These are phyloP conservation scores for Globisporangium nodosum DNA, from an alignment of 352 stramenopile genomes.

Conservation along the genomic window DNA sequence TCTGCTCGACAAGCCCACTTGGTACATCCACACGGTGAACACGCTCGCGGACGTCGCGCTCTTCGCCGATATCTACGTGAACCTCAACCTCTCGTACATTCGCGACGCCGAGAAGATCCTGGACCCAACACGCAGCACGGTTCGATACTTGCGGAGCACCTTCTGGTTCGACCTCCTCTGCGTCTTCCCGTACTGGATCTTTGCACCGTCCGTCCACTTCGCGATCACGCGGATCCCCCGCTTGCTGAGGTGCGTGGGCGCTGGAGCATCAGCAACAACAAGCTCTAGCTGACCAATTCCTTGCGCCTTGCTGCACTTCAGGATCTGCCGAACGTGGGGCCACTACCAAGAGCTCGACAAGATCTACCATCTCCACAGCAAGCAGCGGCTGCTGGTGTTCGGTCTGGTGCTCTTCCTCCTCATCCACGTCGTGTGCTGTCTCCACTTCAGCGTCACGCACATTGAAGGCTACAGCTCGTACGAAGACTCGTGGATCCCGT, in stretches of 20 bases:
- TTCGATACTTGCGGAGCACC: slow-evolving; percentile 24
- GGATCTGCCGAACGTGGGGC: slow-evolving; percentile 16
- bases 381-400: slow-evolving; percentile 34
- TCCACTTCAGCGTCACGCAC: slow-evolving; percentile 33
- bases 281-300: background rate
- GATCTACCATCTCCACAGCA: slow-evolving; percentile 39
- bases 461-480: slow-evolving; percentile 24
- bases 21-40: slow-evolving; percentile 26
- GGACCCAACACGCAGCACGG: slow-evolving; percentile 29
- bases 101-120: slow-evolving; percentile 50
- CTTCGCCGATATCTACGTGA: slow-evolving; percentile 42
- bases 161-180: slow-evolving; percentile 45
- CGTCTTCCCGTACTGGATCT: slow-evolving; percentile 35
- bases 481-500: slow-evolving; percentile 30
- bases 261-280: too few relatives aligned
- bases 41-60: slow-evolving; percentile 25
- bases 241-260: slow-evolving; percentile 20
- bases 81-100: slow-evolving; percentile 52
- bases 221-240: slow-evolving; percentile 30
- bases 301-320: slow-evolving; percentile 1
- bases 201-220: slow-evolving; percentile 20
- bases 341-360: slow-evolving; percentile 34
- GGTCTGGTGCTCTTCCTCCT: slow-evolving; percentile 39
- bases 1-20: slow-evolving; percentile 26
- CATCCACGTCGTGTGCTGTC: slow-evolving; percentile 44